phyloP scores from a whole-genome alignment of 2,329 filamentous ascomycete genomes.

The Fusarium brachygibbosum region DNA sequence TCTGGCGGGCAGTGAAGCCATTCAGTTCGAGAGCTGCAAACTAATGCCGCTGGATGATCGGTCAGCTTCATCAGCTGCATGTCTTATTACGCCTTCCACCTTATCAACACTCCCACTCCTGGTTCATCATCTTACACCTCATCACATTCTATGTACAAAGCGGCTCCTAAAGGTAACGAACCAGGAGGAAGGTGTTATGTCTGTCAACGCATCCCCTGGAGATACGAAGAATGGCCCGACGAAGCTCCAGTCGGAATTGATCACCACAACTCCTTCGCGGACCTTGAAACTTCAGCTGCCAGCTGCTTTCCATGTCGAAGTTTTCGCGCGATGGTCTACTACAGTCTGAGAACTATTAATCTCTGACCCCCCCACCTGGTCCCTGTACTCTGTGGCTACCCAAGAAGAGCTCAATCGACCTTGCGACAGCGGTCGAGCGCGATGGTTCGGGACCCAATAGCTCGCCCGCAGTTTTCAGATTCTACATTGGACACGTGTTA shows the following conservation, averaged over 20 bases:
- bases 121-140: too few relatives aligned
- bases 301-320: background rate
- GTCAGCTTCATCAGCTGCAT: background rate
- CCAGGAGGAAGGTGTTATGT: background rate
- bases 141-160: background rate
- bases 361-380: background rate
- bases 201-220: slow-evolving; percentile 10
- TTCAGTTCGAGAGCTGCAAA: too few relatives aligned
- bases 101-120: too few relatives aligned
- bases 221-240: slow-evolving; percentile 1
- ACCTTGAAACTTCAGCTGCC: background rate
- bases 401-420: background rate
- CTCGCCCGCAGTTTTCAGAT: background rate
- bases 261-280: background rate
- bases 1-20: too few relatives aligned
- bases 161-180: background rate
- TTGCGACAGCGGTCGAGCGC: too few relatives aligned
- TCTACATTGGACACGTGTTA: background rate
- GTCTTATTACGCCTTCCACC: background rate
- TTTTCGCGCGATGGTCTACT: background rate
- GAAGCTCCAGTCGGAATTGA: background rate
- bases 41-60: background rate
- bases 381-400: background rate
- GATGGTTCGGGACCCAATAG: background rate
- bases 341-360: background rate